Evolutionary conservation across 1,284 basidiomycete species (phyloP), one percentile per base, ranked within the genome.

Genomic region (Cryptococcus maquisensis): DNA sequence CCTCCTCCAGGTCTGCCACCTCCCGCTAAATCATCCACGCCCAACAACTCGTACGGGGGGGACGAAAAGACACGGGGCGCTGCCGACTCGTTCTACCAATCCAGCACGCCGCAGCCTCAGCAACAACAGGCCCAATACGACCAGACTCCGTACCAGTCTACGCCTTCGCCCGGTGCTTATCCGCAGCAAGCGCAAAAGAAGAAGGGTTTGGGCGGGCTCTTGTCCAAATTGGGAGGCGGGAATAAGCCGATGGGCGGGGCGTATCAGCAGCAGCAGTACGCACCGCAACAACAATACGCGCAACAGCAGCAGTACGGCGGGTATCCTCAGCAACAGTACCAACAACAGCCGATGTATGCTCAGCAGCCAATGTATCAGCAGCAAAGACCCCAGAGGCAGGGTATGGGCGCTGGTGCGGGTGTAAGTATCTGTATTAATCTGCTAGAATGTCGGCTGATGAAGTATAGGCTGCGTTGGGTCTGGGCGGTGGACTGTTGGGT

Each of bases 401-500:
- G 68, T 36, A 69, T 72, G 68, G 64, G 71, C 23, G 68, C 69
- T 4, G 72, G 70, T 36, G 59, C 58, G 20, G 71, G 60, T 16
- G 67, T 67, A 28, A 61, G 65, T 66, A 0, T 9, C 21, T 9
- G 18, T 46, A 47, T n/a, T 18, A 16, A 50, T 7, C 10, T 36
- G 20, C 42, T 40, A 10, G n/a, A 40, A 4, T n/a, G 26, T 36
- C 1, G 50, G 39, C 35, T 35, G 26, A 28, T 3, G 16, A 21
- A 12, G 24, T 12, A 21, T 35, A 63, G 65, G 64, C 69, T n/a
- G 62, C 62, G 35, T 58, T 74, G 16, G 72, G 73, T 61, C 18
- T 65, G 8, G 74, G 73, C 48, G 74, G 73, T 62, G 73, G 72
- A 58, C 57, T 75, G 9, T 56, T 74, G 28, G 73, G 74, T 40